Base-by-base conservation (phyloP, 1,284 basidiomycete species). In the Pseudomicrostroma phylloplanum region DNA sequence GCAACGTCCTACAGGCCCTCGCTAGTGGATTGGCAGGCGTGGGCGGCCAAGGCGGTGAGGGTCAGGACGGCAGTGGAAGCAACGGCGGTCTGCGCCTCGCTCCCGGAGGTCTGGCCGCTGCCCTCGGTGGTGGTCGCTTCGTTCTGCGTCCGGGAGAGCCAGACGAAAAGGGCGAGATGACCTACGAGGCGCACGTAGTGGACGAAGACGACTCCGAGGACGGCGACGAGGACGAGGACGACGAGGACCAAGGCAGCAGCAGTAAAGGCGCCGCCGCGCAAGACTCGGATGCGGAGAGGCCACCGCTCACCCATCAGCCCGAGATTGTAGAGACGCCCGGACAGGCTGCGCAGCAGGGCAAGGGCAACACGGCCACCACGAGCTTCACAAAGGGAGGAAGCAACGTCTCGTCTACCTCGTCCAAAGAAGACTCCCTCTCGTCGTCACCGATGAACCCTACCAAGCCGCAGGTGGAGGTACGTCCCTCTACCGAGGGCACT, bases 161-260 rank as follows among this genome's bases (percentile, higher is more conserved):
- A 21, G 68, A 72, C 40, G 67, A 73, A 12, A 67, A 64, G 15
- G 73, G 73, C 23, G 72, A 72, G 43, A 63, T 71, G 36, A 66
- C 73, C 2, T 76, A 76, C 59, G 69, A 76, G 59, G 72, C 73
- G 36, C 72, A 74, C 59, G 70, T 74, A n/a, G 69, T 69, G 15
- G 66, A 73, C 55, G 68, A 72, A 42, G 69, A 73, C 15, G 70
- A 73, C 56, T 65, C 30, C 25, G 43, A 43, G 13, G 55, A 66
- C 56, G 61, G 62, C 19, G 39, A 23, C 40, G 39, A 57, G 40
- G 58, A 48, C n/a, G 61, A 64, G n/a, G 68, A 72, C 26, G 63
- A 67, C 23, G 65, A 71, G 23, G 65, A 64, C 9, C 21, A 17
- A 25, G 51, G 51, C 17, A n/a, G 17, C 21, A n/a, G 21, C 43